Conservation (phyloP, 192 early-diverging fungal species). For the Podila minutissima region DNA sequence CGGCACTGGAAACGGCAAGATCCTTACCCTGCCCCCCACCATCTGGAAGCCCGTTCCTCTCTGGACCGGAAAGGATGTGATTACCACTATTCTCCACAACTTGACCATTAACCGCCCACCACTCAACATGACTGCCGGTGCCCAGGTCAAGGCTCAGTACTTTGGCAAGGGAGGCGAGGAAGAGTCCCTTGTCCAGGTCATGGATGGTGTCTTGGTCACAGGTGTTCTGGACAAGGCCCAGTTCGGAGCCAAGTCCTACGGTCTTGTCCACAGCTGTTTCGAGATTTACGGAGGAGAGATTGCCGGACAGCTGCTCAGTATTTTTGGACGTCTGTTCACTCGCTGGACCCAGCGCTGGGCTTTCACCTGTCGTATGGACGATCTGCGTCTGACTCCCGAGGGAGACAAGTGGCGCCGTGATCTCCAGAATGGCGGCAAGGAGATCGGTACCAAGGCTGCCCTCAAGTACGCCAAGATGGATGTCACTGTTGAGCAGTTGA, state of each 20-base stretch:
- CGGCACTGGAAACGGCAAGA: slow-evolving; percentile 74
- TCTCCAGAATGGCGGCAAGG: slow-evolving; percentile 69
- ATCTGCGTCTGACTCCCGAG: slow-evolving; percentile 86
- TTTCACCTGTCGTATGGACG: slow-evolving; percentile 99
- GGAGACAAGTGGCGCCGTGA: slow-evolving; percentile 83
- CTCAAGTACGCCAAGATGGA: slow-evolving; percentile 79
- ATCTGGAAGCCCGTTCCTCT: slow-evolving; percentile 84
- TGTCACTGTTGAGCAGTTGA: slow-evolving; percentile 24
- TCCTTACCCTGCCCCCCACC: slow-evolving; percentile 85
- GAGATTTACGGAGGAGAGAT: slow-evolving; percentile 92
- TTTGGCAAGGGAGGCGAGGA: slow-evolving; percentile 85
- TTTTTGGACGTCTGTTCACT: slow-evolving; percentile 91
- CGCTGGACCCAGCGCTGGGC: slow-evolving; percentile 88
- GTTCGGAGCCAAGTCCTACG: slow-evolving; percentile 92
- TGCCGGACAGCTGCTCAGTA: slow-evolving; percentile 91
- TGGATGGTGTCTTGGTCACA: slow-evolving; percentile 89
- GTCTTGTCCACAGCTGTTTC: slow-evolving; percentile 95
- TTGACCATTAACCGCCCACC: slow-evolving; percentile 79
- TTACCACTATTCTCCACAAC: slow-evolving; percentile 93
- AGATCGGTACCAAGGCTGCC: slow-evolving; percentile 76
- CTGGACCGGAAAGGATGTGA: slow-evolving; percentile 99
- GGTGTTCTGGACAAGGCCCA: slow-evolving; percentile 98
- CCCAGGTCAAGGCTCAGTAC: slow-evolving; percentile 84
- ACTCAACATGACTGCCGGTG: slow-evolving; percentile 89
- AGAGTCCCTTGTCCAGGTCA: slow-evolving; percentile 87